Evolutionary conservation across 108 stramenopile genomes (phyloP).

Genomic region (Schizochytrium sp.): DNA sequence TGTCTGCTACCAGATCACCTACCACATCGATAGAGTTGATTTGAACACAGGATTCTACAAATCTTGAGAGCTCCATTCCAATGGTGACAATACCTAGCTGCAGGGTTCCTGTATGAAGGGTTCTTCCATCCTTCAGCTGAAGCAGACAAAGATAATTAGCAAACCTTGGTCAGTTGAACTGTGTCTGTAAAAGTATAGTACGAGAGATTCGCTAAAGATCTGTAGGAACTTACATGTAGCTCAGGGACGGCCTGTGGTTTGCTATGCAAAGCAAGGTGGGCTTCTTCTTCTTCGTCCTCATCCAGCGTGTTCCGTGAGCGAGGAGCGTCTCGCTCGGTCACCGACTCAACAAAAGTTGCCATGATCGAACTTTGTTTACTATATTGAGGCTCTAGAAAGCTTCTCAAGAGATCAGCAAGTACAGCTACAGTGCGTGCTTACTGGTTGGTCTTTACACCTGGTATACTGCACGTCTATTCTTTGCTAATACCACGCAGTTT

Average conservation of each 20-base stretch:
- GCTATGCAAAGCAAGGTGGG: background rate
- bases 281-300: slow-evolving; percentile 44
- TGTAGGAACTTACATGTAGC: background rate
- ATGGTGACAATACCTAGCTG: background rate
- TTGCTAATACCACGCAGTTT: too few species aligned
- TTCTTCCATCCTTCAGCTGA: background rate
- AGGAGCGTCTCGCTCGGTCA: slow-evolving; percentile 55
- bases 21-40: background rate
- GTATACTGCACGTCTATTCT: too few species aligned
- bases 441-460: too few species aligned
- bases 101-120: background rate
- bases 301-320: slow-evolving; percentile 50
- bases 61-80: background rate
- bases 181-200: background rate
- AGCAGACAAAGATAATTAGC: background rate
- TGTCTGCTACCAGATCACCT: background rate
- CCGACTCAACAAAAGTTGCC: slow-evolving; percentile 16
- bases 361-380: background rate
- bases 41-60: background rate
- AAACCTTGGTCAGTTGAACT: background rate
- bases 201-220: background rate
- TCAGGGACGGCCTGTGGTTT: background rate
- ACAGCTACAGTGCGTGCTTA: background rate
- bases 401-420: background rate
- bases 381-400: too few species aligned